Evolutionary conservation across 2,329 filamentous ascomycete genomes (phyloP), one percentile per base, ranked within the genome.

Genomic region (Colletotrichum chrysophilum): DNA sequence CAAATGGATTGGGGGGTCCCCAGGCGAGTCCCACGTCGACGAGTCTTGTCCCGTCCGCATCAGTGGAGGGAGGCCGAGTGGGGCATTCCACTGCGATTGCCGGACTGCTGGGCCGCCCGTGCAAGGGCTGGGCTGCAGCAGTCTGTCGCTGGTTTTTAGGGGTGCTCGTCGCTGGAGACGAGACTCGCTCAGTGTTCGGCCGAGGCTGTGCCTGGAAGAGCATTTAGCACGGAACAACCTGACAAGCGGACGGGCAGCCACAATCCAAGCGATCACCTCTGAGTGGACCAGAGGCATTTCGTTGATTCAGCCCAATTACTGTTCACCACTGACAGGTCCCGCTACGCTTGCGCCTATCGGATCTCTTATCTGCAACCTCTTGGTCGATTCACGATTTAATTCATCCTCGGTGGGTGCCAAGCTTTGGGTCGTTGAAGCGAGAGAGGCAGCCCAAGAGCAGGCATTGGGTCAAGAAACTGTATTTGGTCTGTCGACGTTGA

Each of bases 251-350:
- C 43, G 6, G 18, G 38, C 72, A 75, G 72, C 72, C 72, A 75
- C 72, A 75, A 14, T 55, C 32, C 48, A 60, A 74, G 62, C 68
- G 69, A 64, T 30, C 70, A 28, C 32, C 38, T 34, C 70, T 38
- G 74, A 71, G 73, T 82, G 74, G 79, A 36, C 32, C 68, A 26
- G 28, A 74, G 55, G 62, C 38, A 74, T 75, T 75, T 78, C 69
- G 60, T 77, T 77, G 75, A 78, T 76, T 77, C 67, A 77, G 70
- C 69, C 65, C 77, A 75, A 75, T 77, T 77, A 77, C 67, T 71
- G 38, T 71, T 48, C 74, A 70, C 76, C 62, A 75, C 68, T 76
- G 43, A 70, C 66, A 71, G 36, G 58, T 62, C 52, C 71, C 43
- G 65, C 24, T 70, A 32, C 34, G 66, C 34, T 24, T 64, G 30